Base-by-base conservation (phyloP, 257 asterid genomes). In the Nicotiana obtusifolia region DNA sequence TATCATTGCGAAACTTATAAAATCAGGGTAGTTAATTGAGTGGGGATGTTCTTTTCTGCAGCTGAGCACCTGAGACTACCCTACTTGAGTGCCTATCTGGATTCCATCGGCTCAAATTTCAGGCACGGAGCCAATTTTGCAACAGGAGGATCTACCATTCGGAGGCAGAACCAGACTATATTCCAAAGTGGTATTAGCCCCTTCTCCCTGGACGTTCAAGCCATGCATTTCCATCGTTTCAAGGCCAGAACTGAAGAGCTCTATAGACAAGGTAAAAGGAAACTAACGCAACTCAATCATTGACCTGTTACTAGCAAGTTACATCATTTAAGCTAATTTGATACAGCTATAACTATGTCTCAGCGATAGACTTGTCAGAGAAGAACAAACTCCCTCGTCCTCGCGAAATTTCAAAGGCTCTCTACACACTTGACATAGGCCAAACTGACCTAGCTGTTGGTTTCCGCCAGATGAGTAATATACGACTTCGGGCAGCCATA, bases 61-160 rank as follows among this genome's bases (percentile, higher is more conserved):
- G 94, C 94, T 52, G 96, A 90, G 88, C 88, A 87, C 64, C 60
- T 91, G 81, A 88, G 88, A 24, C 31, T 90, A 28, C 91, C 92
- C 4, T 81, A 87, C 76, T 77, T 89, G 90, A 88, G 89, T 59
- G 77, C 94, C 57, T 90, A 90, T 30, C 84, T 89, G 2, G 91
- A 90, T 44, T 90, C 94, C 17, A 16, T 89, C 10, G 88, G 89
- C 15, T 14, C 90, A 19, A 81, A 78, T 82, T 89, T 84, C 80
- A 80, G 90, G 64, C 91, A 85, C 19, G 92, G 94, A 57, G 92
- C 91, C 4, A 89, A 90, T 71, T 90, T 90, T 22, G 92, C 92
- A 7, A 84, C 90, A 0, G 90, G 87, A 10, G 94, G 89, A 69
- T 84, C 94, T 56, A 86, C 94, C 41, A 54, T 83, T 11, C 60